phyloP scores from a whole-genome alignment of 2,329 filamentous ascomycete species.

The Aspergillus carbonarius region DNA sequence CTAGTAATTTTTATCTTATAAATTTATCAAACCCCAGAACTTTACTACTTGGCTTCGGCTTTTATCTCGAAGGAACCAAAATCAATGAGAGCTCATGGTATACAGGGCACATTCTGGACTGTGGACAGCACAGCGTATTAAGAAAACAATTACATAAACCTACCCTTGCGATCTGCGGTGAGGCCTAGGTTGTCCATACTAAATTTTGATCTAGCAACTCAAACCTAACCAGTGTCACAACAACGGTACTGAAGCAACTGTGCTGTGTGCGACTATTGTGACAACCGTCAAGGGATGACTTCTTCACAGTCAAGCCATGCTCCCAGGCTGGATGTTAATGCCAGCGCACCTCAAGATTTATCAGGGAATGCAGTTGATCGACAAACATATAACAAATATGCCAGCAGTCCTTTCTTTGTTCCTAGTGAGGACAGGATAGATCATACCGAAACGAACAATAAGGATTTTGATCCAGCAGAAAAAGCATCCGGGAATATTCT shows the following conservation, averaged over 20 bases:
- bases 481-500: constrained; percentile 28
- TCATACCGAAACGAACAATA: constrained; percentile 11
- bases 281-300: constrained; percentile 19
- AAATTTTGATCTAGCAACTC: background rate
- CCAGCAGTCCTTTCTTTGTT: background rate
- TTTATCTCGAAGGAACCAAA: too few species aligned
- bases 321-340: constrained; percentile 21
- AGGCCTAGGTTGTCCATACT: background rate
- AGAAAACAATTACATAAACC: background rate
- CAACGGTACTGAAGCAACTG: background rate
- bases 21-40: too few species aligned
- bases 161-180: background rate
- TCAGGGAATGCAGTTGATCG: constrained; percentile 8
- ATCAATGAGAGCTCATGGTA: background rate
- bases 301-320: constrained; percentile 15
- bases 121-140: background rate
- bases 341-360: constrained; percentile 13
- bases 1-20: too few species aligned
- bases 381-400: background rate
- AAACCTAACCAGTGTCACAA: background rate
- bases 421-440: constrained; percentile 11
- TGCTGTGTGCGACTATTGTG: background rate
- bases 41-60: too few species aligned
- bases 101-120: background rate
- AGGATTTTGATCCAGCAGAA: constrained; percentile 6